phyloP scores from a whole-genome alignment of 2,329 filamentous ascomycete species.

The Aspergillus transmontanensis region DNA sequence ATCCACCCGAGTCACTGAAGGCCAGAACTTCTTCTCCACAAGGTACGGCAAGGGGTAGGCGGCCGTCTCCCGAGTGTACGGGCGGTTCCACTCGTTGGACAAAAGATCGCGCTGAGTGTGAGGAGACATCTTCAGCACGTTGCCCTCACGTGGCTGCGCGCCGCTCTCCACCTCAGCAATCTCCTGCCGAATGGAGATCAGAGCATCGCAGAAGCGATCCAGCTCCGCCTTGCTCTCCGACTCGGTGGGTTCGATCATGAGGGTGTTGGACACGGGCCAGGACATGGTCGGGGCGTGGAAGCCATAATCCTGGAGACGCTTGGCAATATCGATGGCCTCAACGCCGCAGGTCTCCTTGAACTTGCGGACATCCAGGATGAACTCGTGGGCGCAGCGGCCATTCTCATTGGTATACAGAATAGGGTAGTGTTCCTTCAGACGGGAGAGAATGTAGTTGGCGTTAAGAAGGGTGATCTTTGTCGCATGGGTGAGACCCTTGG shows the following conservation, averaged over 20 bases:
- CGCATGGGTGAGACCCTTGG: conserved; percentile 78
- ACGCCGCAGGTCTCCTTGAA: conserved; percentile 83
- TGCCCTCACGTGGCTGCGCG: conserved; percentile 70
- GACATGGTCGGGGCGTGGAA: conserved; percentile 98
- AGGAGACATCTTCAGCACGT: conserved; percentile 86
- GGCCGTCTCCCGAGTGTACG: conserved; percentile 78
- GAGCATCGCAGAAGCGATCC: conserved; percentile 87
- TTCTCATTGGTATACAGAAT: conserved; percentile 93
- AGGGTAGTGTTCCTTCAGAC: conserved; percentile 80
- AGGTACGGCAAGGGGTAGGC: conserved; percentile 84
- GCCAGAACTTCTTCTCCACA: conserved; percentile 98
- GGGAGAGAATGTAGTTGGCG: conserved; percentile 92
- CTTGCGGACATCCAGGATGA: conserved; percentile 85
- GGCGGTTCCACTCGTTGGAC: conserved; percentile 74
- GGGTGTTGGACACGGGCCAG: conserved; percentile 90
- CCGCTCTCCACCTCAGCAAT: conserved; percentile 83
- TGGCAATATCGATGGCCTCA: conserved; percentile 93
- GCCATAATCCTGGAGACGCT: conserved; percentile 94
- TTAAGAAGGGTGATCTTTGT: conserved; percentile 93
- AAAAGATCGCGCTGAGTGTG: conserved; percentile 84
- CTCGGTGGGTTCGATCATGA: conserved; percentile 98
- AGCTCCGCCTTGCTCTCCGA: conserved; percentile 90
- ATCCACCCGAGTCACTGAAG: conserved; percentile 79
- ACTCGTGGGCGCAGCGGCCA: conserved; percentile 91
- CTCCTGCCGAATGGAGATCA: conserved; percentile 83